Conservation (phyloP, 2,329 filamentous ascomycete genomes). For the Ascosphaera aggregata region DNA sequence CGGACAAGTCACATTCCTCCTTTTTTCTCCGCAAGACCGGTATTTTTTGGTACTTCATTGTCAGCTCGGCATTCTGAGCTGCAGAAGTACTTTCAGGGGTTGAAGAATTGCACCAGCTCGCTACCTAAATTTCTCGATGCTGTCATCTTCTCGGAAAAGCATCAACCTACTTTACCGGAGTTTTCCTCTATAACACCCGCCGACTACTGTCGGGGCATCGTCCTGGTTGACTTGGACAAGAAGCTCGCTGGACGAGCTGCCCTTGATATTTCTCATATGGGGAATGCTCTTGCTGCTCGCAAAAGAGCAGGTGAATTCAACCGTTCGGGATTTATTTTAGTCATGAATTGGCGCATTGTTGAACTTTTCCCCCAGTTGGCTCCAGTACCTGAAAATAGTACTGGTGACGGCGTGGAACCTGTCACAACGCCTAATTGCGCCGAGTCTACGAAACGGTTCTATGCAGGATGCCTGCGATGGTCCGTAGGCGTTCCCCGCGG, state of each 20-base stretch:
- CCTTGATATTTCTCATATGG: constrained; percentile 6
- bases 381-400: constrained; percentile 3
- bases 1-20: not conserved
- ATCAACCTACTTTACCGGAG: no score
- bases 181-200: not conserved
- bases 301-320: constrained; percentile 5
- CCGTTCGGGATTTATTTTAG: constrained; percentile 11
- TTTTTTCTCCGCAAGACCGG: not conserved
- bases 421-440: not conserved
- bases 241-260: constrained; percentile 1
- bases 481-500: constrained; percentile 1
- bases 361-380: constrained; percentile 6
- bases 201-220: constrained; percentile 7
- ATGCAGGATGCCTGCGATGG: constrained; percentile 15
- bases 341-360: constrained; percentile 9
- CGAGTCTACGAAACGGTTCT: constrained; percentile 9
- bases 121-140: not conserved
- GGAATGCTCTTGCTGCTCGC: constrained; percentile 8
- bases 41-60: not conserved
- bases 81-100: not conserved
- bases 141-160: not conserved
- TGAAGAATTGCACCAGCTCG: not conserved
- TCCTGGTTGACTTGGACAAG: constrained; percentile 9
- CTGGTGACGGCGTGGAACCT: not conserved
- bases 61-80: not conserved